These are phyloP conservation scores for Bolboschoenoplectus hybrid DNA, from an alignment of 202 grass and related monocot genomes.

Conservation along the genomic window DNA sequence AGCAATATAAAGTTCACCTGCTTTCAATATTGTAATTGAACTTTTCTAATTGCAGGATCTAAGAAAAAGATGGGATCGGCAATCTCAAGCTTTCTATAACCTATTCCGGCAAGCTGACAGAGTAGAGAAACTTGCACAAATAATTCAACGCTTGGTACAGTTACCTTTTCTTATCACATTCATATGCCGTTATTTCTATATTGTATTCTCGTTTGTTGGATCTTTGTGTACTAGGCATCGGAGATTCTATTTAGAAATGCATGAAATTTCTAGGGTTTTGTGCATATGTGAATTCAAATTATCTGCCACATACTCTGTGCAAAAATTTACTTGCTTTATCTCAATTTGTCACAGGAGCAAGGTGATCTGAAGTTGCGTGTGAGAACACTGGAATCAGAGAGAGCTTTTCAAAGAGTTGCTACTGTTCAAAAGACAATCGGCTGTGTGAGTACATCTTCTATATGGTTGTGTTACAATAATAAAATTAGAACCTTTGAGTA, in stretches of 20 bases:
- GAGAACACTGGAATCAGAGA: conserved; percentile 92
- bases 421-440: conserved; percentile 90
- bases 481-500: conserved; percentile 50
- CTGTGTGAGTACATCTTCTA: conserved; percentile 68
- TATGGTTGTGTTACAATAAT: neutral
- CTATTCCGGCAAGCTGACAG: conserved; percentile 93
- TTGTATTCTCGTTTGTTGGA: neutral
- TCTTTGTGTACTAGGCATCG: neutral
- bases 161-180: neutral
- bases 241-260: neutral
- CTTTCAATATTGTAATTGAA: conserved; percentile 18
- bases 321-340: conserved; percentile 19
- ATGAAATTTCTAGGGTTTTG: neutral
- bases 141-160: conserved; percentile 81
- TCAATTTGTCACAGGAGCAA: conserved; percentile 67
- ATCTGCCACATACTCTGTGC: neutral
- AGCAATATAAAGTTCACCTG: neutral
- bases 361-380: conserved; percentile 98
- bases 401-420: conserved; percentile 95
- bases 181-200: conserved; percentile 14
- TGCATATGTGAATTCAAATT: conserved; percentile 24
- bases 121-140: conserved; percentile 93
- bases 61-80: conserved; percentile 95
- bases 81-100: conserved; percentile 94
- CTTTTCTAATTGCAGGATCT: conserved; percentile 59